phyloP scores from a whole-genome alignment of 2,329 filamentous ascomycete species.

The Pseudogymnoascus sp. region DNA sequence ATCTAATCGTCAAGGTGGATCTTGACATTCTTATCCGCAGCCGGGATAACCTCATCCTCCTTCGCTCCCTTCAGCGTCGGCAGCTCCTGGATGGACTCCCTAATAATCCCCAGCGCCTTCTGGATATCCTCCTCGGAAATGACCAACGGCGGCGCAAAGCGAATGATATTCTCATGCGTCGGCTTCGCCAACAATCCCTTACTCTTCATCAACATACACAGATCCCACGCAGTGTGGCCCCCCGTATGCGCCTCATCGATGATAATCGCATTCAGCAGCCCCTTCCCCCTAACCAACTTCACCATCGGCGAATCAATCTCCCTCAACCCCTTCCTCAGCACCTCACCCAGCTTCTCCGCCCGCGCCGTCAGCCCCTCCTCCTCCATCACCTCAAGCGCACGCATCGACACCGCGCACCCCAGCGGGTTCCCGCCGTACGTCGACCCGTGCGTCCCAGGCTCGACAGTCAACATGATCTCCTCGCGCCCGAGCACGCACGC shows the following conservation, averaged over 20 bases:
- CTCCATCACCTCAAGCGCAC: conserved; percentile 85
- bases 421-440: conserved; percentile 98
- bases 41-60: conserved; percentile 48
- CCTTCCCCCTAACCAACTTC: conserved; percentile 78
- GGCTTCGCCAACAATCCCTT: conserved; percentile 96
- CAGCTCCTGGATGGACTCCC: conserved; percentile 72
- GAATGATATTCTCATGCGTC: conserved; percentile 97
- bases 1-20: conserved; percentile 49
- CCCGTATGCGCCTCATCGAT: conserved; percentile 84
- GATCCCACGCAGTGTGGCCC: conserved; percentile 87
- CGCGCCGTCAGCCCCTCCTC: conserved; percentile 83
- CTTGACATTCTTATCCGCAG: conserved; percentile 53
- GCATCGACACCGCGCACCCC: conserved; percentile 90
- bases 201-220: conserved; percentile 90
- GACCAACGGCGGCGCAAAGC: conserved; percentile 90
- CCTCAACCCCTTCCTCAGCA: conserved; percentile 72
- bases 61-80: conserved; percentile 54
- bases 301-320: conserved; percentile 75
- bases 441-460: conserved; percentile 93
- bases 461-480: conserved; percentile 91
- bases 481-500: conserved; percentile 81
- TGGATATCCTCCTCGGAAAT: conserved; percentile 84
- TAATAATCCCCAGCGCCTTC: conserved; percentile 69
- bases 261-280: conserved; percentile 88
- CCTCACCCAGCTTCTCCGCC: conserved; percentile 69